These are phyloP conservation scores for Coemansia sp. DNA, from an alignment of 192 early-diverging fungal genomes.

Conservation along the genomic window DNA sequence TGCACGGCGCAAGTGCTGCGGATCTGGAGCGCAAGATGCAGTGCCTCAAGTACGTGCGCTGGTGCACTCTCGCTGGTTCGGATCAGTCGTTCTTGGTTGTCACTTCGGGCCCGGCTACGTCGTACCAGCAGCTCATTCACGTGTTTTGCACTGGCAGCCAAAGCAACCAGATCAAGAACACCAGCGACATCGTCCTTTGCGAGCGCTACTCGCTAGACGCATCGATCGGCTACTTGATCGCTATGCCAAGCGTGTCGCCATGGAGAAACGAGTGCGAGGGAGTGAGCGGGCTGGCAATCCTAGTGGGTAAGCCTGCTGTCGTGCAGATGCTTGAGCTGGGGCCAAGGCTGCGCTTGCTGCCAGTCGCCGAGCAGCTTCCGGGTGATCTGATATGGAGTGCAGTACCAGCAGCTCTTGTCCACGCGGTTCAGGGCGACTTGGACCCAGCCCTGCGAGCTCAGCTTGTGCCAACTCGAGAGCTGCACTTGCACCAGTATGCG, in stretches of 20 bases:
- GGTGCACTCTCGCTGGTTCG: slow-evolving; percentile 33
- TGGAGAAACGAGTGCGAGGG: slow-evolving; percentile 37
- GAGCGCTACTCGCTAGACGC: slow-evolving; percentile 7
- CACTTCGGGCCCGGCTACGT: slow-evolving; percentile 20
- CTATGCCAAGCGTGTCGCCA: slow-evolving; percentile 23
- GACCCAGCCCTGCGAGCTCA: neutral
- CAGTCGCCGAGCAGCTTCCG: slow-evolving; percentile 8
- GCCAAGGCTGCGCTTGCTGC: slow-evolving; percentile 12
- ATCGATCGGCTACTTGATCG: slow-evolving; percentile 11
- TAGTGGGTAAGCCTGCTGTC: slow-evolving; percentile 7
- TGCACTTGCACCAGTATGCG: neutral
- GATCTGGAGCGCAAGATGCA: slow-evolving; percentile 16
- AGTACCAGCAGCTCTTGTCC: neutral
- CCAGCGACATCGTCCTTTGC: slow-evolving; percentile 9
- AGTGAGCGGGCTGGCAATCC: slow-evolving; percentile 9
- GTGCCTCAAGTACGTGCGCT: slow-evolving; percentile 18
- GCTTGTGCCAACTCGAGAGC: neutral
- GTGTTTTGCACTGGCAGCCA: slow-evolving; percentile 13
- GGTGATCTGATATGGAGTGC: slow-evolving; percentile 40
- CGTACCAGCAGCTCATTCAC: slow-evolving; percentile 19
- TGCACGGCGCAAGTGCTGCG: neutral
- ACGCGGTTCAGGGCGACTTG: slow-evolving; percentile 1
- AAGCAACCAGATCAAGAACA: slow-evolving; percentile 6
- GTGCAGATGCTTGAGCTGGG: slow-evolving; percentile 15
- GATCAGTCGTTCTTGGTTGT: slow-evolving; percentile 39